Evolutionary conservation across 2,329 filamentous ascomycete species (phyloP).

Genomic region (Dryadomyces quercivorus): DNA sequence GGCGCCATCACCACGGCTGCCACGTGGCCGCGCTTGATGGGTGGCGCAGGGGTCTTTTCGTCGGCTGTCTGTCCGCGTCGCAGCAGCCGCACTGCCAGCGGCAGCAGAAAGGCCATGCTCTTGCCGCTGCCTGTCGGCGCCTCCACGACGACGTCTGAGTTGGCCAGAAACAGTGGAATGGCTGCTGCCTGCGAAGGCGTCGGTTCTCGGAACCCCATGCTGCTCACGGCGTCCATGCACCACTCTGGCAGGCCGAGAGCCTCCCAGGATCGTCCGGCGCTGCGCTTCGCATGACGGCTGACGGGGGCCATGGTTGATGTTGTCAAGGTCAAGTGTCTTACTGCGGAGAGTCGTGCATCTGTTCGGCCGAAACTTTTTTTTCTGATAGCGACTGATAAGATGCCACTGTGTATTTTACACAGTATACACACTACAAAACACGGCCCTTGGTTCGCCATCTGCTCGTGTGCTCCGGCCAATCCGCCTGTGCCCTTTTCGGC

Average conservation of each 20-base stretch:
- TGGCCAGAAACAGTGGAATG: conserved; percentile 75
- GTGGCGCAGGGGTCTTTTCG: conserved; percentile 29
- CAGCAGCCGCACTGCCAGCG: conserved; percentile 70
- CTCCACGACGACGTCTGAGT: conserved; percentile 89
- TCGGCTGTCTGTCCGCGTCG: conserved; percentile 29
- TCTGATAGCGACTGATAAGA: neutral
- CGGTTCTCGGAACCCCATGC: conserved; percentile 62
- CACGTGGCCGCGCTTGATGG: conserved; percentile 80
- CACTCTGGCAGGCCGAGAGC: conserved; percentile 63
- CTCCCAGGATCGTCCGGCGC: conserved; percentile 46
- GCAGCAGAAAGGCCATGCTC: conserved; percentile 70
- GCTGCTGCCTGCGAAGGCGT: conserved; percentile 90
- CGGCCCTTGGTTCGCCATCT: neutral
- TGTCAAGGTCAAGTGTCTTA: no score
- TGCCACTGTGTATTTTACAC: neutral
- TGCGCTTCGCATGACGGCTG: conserved; percentile 25
- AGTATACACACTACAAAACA: neutral
- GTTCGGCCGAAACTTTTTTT: neutral
- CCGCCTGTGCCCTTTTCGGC: neutral
- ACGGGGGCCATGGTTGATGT: conserved; percentile 18
- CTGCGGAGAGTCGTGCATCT: neutral
- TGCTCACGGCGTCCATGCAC: conserved; percentile 70
- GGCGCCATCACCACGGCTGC: conserved; percentile 87
- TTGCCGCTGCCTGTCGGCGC: conserved; percentile 69
- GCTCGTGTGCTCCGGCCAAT: neutral